Evolutionary conservation across 192 early-diverging fungal genomes (phyloP), one percentile per base, ranked within the genome.

Genomic region (Entomortierella beljakovae): DNA sequence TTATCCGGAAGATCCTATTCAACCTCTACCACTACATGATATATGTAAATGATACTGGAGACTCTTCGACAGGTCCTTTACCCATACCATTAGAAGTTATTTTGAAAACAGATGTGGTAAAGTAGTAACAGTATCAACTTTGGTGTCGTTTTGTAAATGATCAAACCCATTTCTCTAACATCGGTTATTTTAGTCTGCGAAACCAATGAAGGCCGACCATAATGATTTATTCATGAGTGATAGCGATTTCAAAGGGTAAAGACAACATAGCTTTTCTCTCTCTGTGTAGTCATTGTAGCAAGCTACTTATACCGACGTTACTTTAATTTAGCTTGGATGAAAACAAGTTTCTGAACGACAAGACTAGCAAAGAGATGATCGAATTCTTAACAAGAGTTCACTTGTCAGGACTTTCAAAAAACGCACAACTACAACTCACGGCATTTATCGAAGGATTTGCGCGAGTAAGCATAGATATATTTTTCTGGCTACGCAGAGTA

Each of bases 391-490:
- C 85, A 50, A 43, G 67, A 22, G 82, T 86, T 34, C 80, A 84
- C 8, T 50, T 93, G n/a, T 85, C 88, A 46, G 89, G 87, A 2
- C 85, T 96, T 20, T 86, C 89, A 25, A 76, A 88, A 37, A 84
- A 84, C 35, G 93, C 93, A 34, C 94, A 93, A 62, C 80, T 92
- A 7, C 87, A 88, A 15, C 84, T 96, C 10, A 77, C 93, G 52
- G 93, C 92, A 2, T 88, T 95, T 55, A 87, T 96, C 29, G 91
- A 95, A 52, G 93, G 92, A 8, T 79, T 92, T 60, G 77, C 86
- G 10, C 87, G 88, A 76, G 90, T 90, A 80, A 65, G 42, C 20
- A 26, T 22, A n/a, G n/a, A n/a, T n/a, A n/a, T n/a, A n/a, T n/a
- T n/a, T n/a, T n/a, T n/a, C n/a, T n/a, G n/a, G n/a, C n/a, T n/a